Evolutionary conservation across 306 rosid genomes (phyloP).

Genomic region (Arachis stenosperma): DNA sequence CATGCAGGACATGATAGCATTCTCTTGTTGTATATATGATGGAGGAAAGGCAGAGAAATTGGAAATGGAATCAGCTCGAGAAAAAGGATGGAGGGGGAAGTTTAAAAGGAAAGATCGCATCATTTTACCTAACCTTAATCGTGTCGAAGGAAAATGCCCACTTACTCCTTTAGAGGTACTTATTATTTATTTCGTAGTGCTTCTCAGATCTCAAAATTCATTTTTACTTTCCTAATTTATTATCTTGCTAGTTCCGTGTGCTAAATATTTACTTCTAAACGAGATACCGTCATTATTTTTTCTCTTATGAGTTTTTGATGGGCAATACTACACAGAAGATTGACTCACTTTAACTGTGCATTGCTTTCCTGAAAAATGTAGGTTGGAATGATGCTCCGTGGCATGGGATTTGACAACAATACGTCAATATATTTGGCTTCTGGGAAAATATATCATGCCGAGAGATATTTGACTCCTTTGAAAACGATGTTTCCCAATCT

Average conservation of each 20-base stretch:
- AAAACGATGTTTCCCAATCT: slow-evolving; percentile 81
- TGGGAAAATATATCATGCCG: slow-evolving; percentile 77
- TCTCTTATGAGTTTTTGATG: background rate
- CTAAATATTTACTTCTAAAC: slow-evolving; percentile 20
- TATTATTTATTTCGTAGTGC: slow-evolving; percentile 26
- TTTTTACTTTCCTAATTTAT: background rate
- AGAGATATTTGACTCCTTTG: slow-evolving; percentile 80
- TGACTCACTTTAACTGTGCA: slow-evolving; percentile 40
- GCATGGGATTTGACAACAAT: slow-evolving; percentile 86
- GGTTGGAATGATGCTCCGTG: slow-evolving; percentile 96
- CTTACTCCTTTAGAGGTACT: slow-evolving; percentile 89
- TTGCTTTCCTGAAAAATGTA: slow-evolving; percentile 47
- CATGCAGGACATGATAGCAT: slow-evolving; percentile 94
- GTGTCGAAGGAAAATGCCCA: slow-evolving; percentile 92
- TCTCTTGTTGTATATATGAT: slow-evolving; percentile 92
- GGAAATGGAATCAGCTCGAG: slow-evolving; percentile 81
- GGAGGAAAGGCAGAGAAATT: slow-evolving; percentile 78
- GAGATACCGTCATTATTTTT: background rate
- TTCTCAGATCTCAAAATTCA: slow-evolving; percentile 18
- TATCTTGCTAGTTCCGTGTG: slow-evolving; percentile 3
- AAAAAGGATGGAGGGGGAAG: slow-evolving; percentile 86
- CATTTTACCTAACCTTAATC: slow-evolving; percentile 68
- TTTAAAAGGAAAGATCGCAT: slow-evolving; percentile 75
- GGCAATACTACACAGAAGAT: slow-evolving; percentile 27
- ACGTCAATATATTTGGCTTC: slow-evolving; percentile 90